Percentiles rank a stretch among this genome's conserved stretches.
Evolutionary conservation across 2,329 filamentous ascomycete genomes (phyloP).

Genomic region (Ophiocordyceps australis): DNA sequence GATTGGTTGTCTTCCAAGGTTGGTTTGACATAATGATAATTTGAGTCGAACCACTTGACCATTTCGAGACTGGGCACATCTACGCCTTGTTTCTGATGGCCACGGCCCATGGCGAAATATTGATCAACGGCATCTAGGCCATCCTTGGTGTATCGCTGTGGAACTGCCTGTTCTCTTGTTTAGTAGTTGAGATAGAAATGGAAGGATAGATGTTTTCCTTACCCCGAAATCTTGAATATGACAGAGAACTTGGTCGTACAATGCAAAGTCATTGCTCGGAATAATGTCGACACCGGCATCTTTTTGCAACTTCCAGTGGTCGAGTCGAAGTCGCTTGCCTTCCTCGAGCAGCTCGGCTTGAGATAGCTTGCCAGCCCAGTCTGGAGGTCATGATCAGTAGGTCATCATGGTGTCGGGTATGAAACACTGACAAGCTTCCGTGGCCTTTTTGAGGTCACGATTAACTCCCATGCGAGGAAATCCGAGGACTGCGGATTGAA

Average conservation of each 20-base stretch:
- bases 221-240: conserved; percentile 97
- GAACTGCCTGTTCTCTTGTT: conserved; percentile 45
- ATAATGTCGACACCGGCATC: conserved; percentile 94
- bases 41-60: conserved; percentile 99
- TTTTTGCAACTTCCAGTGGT: conserved; percentile 99
- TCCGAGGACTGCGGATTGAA: conserved; percentile 68
- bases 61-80: conserved; percentile 94
- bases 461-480: conserved; percentile 98
- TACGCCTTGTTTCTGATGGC: conserved; percentile 85
- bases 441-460: conserved; percentile 99
- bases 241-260: conserved; percentile 94
- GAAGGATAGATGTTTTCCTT: conserved; percentile 19
- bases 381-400: conserved; percentile 15
- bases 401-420: too few species aligned
- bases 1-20: conserved; percentile 92
- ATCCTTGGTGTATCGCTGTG: conserved; percentile 85
- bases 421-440: conserved; percentile 73
- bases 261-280: conserved; percentile 98
- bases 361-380: conserved; percentile 88
- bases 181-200: conserved; percentile 2
- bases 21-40: conserved; percentile 99
- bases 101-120: conserved; percentile 99
- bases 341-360: conserved; percentile 80
- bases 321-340: conserved; percentile 90
- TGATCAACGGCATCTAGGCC: conserved; percentile 78